phyloP scores from a whole-genome alignment of 2,329 filamentous ascomycete genomes.

The Seiridium cupressi region DNA sequence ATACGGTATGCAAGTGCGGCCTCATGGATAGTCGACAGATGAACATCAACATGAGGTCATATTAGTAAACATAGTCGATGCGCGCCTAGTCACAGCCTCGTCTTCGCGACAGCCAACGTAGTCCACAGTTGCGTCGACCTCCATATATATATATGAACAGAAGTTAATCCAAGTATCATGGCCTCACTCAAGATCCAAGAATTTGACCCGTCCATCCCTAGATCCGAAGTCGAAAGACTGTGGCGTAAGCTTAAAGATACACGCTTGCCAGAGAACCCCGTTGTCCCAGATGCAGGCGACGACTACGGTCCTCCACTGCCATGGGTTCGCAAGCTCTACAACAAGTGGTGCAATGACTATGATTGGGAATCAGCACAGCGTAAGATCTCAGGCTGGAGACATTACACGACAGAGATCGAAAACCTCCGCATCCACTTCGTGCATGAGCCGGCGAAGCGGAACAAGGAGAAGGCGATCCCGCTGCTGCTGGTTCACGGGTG shows the following conservation, averaged over 20 bases:
- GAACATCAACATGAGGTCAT: neutral
- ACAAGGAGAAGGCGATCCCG: slow-evolving; percentile 29
- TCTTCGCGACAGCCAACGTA: no score
- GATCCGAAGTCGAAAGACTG: slow-evolving; percentile 11
- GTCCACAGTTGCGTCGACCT: neutral
- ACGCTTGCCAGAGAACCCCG: slow-evolving; percentile 8
- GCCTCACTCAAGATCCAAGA: neutral
- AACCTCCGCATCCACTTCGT: slow-evolving; percentile 23
- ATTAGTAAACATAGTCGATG: neutral
- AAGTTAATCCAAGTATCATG: neutral
- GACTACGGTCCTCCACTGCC: slow-evolving; percentile 9
- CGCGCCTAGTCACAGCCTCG: neutral
- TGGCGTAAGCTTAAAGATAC: slow-evolving; percentile 12
- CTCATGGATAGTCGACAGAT: no score
- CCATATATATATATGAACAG: neutral
- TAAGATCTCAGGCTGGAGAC: slow-evolving; percentile 10
- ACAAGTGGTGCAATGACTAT: slow-evolving; percentile 10
- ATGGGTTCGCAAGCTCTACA: slow-evolving; percentile 14
- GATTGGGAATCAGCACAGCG: slow-evolving; percentile 15
- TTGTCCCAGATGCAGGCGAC: slow-evolving; percentile 12
- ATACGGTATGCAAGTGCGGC: neutral
- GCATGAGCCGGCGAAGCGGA: slow-evolving; percentile 14
- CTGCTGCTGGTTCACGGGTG: slow-evolving; percentile 41
- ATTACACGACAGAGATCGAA: slow-evolving; percentile 16
- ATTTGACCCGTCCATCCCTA: slow-evolving; percentile 9